Percentiles rank a stretch among this genome's conserved stretches.
These are phyloP conservation scores for Orychophragmus violaceus DNA, from an alignment of 345 rosid genomes.

Conservation along the genomic window DNA sequence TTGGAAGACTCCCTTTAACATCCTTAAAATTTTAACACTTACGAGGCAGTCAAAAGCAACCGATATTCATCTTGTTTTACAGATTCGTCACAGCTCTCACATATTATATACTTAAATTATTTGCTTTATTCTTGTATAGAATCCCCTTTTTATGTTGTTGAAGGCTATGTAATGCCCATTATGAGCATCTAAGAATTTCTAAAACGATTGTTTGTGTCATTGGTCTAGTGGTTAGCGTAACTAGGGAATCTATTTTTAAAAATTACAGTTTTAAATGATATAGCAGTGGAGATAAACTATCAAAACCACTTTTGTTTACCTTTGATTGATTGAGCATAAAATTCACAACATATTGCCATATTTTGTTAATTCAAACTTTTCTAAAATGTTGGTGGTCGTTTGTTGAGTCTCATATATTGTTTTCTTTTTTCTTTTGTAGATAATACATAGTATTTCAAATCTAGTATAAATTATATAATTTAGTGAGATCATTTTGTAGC, in stretches of 20 bases:
- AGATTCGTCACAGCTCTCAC: slow-evolving; percentile 2
- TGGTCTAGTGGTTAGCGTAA: background rate
- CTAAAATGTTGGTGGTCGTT: background rate
- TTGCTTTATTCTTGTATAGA: slow-evolving; percentile 13
- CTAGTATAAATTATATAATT: background rate
- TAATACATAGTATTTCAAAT: background rate
- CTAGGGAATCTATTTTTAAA: background rate
- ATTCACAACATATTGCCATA: background rate
- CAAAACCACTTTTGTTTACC: no score
- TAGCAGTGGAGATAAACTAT: no score
- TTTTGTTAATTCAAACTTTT: background rate
- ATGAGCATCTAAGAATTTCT: background rate
- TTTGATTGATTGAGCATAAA: background rate
- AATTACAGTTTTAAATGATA: no score
- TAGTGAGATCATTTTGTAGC: background rate
- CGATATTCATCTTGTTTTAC: slow-evolving; percentile 20
- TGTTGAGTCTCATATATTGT: background rate
- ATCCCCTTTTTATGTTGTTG: background rate
- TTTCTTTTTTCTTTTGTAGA: background rate
- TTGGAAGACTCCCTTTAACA: slow-evolving; percentile 1
- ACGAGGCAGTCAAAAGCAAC: slow-evolving; percentile 29
- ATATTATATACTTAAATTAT: background rate
- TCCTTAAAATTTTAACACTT: slow-evolving; percentile 20
- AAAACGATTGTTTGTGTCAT: background rate
- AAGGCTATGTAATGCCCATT: slow-evolving; percentile 12